Percentiles rank a stretch among this genome's conserved stretches.
These are phyloP conservation scores for Fusarium udum DNA, from an alignment of 2,329 filamentous ascomycete species.

Conservation along the genomic window DNA sequence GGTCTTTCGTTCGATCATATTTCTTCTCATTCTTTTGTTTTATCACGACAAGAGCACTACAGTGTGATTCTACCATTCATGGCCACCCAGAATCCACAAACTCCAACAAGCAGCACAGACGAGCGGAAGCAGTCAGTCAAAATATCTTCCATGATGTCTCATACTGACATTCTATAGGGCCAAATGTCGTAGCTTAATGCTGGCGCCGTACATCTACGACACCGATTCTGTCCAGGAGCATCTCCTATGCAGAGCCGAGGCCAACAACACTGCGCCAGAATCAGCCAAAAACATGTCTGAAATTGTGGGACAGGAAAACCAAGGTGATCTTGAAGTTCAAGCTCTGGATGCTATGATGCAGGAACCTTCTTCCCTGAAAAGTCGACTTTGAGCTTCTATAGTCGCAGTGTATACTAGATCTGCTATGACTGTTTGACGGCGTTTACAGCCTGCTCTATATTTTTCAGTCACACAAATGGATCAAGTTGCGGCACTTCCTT, in stretches of 20 bases:
- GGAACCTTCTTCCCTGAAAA: not conserved
- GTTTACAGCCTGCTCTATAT: not conserved
- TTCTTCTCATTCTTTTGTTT: not conserved
- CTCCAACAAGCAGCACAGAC: too few species aligned
- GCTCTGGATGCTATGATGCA: not conserved
- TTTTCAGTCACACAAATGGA: too few species aligned
- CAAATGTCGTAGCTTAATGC: not conserved
- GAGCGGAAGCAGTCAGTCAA: conserved; percentile 1
- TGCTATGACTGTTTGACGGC: not conserved
- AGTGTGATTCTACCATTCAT: not conserved
- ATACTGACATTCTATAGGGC: not conserved
- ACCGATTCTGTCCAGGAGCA: conserved; percentile 1
- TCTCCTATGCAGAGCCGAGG: not conserved
- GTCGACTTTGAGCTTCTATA: not conserved
- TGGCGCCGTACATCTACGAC: conserved; percentile 11
- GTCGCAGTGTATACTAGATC: not conserved
- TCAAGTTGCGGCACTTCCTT: accelerated
- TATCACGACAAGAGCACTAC: not conserved
- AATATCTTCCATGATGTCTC: accelerated
- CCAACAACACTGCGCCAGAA: not conserved
- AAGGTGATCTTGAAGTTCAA: not conserved
- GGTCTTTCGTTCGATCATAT: not conserved
- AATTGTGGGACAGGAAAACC: accelerated
- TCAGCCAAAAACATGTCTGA: not conserved
- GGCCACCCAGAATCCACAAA: not conserved